A percentile compares a stretch with the other conserved stretches of the same genome.
These are phyloP conservation scores for Pseudozyma flocculosa DNA, from an alignment of 1,284 basidiomycete species.

Conservation along the genomic window DNA sequence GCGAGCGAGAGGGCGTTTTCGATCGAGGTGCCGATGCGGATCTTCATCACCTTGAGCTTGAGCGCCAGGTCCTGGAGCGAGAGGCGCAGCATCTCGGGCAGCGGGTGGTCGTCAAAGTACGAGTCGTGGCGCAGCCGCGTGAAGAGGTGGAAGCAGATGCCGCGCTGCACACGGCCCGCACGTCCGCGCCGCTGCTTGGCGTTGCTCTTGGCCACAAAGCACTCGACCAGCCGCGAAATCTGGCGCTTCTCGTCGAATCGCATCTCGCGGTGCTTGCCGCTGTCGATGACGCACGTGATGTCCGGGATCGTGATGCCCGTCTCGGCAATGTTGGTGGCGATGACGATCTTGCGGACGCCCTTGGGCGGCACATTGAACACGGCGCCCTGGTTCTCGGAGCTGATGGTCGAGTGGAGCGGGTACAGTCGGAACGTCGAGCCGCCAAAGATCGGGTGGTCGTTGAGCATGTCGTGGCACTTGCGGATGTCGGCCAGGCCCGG, in stretches of 20 bases:
- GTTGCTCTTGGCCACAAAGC: slow-evolving; percentile 89
- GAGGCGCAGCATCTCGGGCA: slow-evolving; percentile 93
- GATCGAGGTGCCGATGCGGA: slow-evolving; percentile 76
- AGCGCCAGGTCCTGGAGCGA: slow-evolving; percentile 92
- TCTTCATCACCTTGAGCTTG: slow-evolving; percentile 94
- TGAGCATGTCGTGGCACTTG: slow-evolving; percentile 77
- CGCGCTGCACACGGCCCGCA: slow-evolving; percentile 87
- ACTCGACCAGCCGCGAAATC: slow-evolving; percentile 87
- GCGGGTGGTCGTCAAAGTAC: slow-evolving; percentile 79
- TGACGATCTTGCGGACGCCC: slow-evolving; percentile 86
- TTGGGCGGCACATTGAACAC: slow-evolving; percentile 83
- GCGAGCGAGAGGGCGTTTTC: slow-evolving; percentile 86
- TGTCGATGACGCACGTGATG: slow-evolving; percentile 95
- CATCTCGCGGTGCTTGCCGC: slow-evolving; percentile 74
- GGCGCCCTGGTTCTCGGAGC: slow-evolving; percentile 75
- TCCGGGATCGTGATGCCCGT: slow-evolving; percentile 98
- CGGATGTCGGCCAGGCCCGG: slow-evolving; percentile 84
- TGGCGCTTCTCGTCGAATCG: slow-evolving; percentile 94
- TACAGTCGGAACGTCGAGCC: slow-evolving; percentile 73
- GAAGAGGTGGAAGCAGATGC: slow-evolving; percentile 94
- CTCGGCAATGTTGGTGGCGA: slow-evolving; percentile 74
- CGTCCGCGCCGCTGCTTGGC: slow-evolving; percentile 88
- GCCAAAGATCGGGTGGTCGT: slow-evolving; percentile 75
- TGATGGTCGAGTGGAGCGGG: slow-evolving; percentile 79
- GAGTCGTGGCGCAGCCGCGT: slow-evolving; percentile 83